phyloP scores from a whole-genome alignment of 2,329 filamentous ascomycete species.

The Sclerotinia glacialis region DNA sequence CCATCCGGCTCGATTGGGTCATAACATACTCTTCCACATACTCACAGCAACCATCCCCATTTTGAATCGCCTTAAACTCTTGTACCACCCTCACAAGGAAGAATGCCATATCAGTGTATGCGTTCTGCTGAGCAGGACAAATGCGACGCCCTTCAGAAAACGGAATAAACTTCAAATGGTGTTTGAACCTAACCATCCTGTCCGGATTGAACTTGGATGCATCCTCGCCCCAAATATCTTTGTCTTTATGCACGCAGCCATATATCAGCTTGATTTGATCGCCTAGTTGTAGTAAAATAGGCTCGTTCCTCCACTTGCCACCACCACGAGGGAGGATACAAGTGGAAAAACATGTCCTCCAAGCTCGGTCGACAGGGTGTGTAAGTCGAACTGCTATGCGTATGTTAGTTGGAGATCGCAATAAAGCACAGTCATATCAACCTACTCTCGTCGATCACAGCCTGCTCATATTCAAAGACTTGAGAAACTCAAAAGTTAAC shows the following conservation, averaged over 20 bases:
- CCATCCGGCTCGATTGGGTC: slow-evolving; percentile 15
- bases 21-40: slow-evolving; percentile 14
- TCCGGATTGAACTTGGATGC: slow-evolving; percentile 43
- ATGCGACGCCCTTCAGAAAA: slow-evolving; percentile 11
- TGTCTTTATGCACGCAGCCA: slow-evolving; percentile 41
- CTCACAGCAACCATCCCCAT: slow-evolving; percentile 14
- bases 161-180: slow-evolving; percentile 30
- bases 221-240: slow-evolving; percentile 42
- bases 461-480: slow-evolving; percentile 53
- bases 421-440: not conserved
- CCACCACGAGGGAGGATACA: slow-evolving; percentile 35
- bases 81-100: slow-evolving; percentile 10
- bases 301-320: slow-evolving; percentile 32
- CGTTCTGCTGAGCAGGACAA: slow-evolving; percentile 21
- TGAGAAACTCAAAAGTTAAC: slow-evolving; percentile 50
- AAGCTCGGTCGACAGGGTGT: slow-evolving; percentile 40
- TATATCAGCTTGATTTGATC: slow-evolving; percentile 19
- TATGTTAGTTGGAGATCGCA: slow-evolving; percentile 6
- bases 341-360: slow-evolving; percentile 14
- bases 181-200: slow-evolving; percentile 42
- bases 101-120: slow-evolving; percentile 13
- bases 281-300: slow-evolving; percentile 34
- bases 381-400: slow-evolving; percentile 33
- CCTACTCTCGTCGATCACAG: slow-evolving; percentile 56
- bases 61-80: slow-evolving; percentile 16